phyloP scores from a whole-genome alignment of 371 early-diverging fungal genomes.

The Rhizopus sp. region DNA sequence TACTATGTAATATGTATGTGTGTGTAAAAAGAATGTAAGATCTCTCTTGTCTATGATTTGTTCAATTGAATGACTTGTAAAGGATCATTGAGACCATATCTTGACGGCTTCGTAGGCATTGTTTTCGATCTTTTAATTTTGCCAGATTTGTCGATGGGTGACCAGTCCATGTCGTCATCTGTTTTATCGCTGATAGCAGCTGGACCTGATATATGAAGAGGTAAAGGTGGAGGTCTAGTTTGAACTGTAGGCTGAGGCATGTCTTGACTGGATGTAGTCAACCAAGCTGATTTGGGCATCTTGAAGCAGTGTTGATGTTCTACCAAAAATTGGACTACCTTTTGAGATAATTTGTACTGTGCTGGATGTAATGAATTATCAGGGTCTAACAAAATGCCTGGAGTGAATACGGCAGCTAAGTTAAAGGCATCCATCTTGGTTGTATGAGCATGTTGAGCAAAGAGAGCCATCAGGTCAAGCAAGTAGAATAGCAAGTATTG shows the following conservation, averaged over 20 bases:
- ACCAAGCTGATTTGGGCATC: slow-evolving; percentile 27
- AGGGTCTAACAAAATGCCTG: slow-evolving; percentile 59
- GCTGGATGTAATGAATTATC: slow-evolving; percentile 52
- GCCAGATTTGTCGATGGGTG: slow-evolving; percentile 10
- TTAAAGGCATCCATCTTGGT: slow-evolving; percentile 44
- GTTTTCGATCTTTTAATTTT: slow-evolving; percentile 27
- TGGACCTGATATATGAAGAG: background rate
- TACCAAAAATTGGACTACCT: slow-evolving; percentile 53
- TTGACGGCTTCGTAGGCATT: slow-evolving; percentile 32
- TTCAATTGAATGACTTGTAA: slow-evolving; percentile 37
- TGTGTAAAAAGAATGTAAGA: no score
- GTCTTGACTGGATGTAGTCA: slow-evolving; percentile 9
- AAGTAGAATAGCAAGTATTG: slow-evolving; percentile 65
- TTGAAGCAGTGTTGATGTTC: slow-evolving; percentile 50
- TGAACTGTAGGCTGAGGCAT: background rate
- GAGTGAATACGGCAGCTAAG: slow-evolving; percentile 63
- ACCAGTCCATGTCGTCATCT: background rate
- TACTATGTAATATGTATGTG: no score
- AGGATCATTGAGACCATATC: slow-evolving; percentile 28
- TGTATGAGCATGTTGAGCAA: slow-evolving; percentile 47
- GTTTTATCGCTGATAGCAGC: background rate
- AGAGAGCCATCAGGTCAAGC: slow-evolving; percentile 57
- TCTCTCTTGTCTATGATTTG: slow-evolving; percentile 7
- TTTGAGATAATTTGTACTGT: slow-evolving; percentile 53
- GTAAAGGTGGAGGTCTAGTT: background rate